Percentiles rank a stretch among this genome's conserved stretches.
Evolutionary conservation across 108 stramenopile genomes (phyloP).

Genomic region (Pseudonitzschia multiseries): DNA sequence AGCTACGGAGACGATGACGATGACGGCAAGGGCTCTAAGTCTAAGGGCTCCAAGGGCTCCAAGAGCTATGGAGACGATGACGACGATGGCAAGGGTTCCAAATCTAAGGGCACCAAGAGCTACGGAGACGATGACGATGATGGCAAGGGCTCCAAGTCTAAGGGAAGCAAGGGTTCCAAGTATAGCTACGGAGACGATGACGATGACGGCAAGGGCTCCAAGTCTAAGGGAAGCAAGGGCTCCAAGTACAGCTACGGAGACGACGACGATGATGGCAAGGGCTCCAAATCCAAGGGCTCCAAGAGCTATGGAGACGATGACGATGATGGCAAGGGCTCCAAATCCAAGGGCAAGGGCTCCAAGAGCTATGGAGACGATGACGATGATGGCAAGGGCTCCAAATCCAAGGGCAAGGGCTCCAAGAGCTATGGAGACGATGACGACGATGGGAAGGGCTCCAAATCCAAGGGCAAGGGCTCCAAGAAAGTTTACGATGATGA

Average conservation of each 20-base stretch:
- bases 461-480: too few relatives aligned
- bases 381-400: not conserved
- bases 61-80: not conserved
- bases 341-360: not conserved
- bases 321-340: not conserved
- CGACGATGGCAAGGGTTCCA: not conserved
- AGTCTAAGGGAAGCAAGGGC: constrained; percentile 5
- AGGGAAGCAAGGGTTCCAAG: not conserved
- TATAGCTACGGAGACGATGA: not conserved
- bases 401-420: constrained; percentile 1
- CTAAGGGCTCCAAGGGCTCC: not conserved
- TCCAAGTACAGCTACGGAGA: not conserved
- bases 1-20: not conserved
- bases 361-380: not conserved
- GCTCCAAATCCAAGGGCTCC: not conserved
- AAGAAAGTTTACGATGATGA: not conserved
- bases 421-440: not conserved
- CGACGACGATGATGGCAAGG: not conserved
- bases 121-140: not conserved
- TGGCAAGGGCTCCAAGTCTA: not conserved
- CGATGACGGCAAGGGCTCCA: not conserved
- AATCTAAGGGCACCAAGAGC: not conserved
- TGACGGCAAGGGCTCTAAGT: not conserved
- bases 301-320: not conserved
- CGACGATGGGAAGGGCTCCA: not conserved